Percentiles rank a stretch among this genome's conserved stretches.
phyloP scores from a whole-genome alignment of 257 asterid genomes.

The Przewalskia tangutica region DNA sequence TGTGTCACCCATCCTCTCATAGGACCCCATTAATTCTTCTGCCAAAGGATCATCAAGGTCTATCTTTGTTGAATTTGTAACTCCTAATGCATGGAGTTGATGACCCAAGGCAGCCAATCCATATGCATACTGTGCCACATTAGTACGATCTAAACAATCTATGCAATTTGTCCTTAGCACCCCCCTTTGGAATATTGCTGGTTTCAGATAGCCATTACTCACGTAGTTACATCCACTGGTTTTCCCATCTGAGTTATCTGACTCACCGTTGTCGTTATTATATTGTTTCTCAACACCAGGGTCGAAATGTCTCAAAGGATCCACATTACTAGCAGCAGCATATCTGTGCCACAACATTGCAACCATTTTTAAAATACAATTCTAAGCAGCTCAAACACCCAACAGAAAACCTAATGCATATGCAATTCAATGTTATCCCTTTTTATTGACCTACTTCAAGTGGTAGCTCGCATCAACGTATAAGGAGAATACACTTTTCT shows the following conservation, averaged over 20 bases:
- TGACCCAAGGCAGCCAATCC: slow-evolving; percentile 92
- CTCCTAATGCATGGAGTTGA: slow-evolving; percentile 72
- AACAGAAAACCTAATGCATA: not conserved
- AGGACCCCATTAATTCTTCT: slow-evolving; percentile 76
- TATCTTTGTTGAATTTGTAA: slow-evolving; percentile 47
- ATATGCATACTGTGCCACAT: slow-evolving; percentile 96
- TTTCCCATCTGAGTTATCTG: slow-evolving; percentile 38
- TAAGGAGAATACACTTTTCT: not conserved
- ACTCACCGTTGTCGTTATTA: slow-evolving; percentile 37
- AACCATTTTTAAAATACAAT: not conserved
- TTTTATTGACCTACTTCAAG: not conserved
- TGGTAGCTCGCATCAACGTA: not conserved
- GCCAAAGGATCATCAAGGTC: slow-evolving; percentile 97
- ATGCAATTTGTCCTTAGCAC: slow-evolving; percentile 97
- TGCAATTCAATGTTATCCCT: not conserved
- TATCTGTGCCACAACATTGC: slow-evolving; percentile 34
- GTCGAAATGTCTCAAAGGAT: slow-evolving; percentile 22
- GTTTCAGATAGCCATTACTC: slow-evolving; percentile 32
- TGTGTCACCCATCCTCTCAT: slow-evolving; percentile 99
- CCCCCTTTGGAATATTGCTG: slow-evolving; percentile 65
- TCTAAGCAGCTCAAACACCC: slow-evolving; percentile 1
- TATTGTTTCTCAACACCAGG: slow-evolving; percentile 37
- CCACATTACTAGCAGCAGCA: slow-evolving; percentile 32
- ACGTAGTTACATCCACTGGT: slow-evolving; percentile 23
- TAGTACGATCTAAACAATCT: slow-evolving; percentile 97